Base-by-base conservation (phyloP, 495 filamentous ascomycete species). In the Hypoxylon rickii region DNA sequence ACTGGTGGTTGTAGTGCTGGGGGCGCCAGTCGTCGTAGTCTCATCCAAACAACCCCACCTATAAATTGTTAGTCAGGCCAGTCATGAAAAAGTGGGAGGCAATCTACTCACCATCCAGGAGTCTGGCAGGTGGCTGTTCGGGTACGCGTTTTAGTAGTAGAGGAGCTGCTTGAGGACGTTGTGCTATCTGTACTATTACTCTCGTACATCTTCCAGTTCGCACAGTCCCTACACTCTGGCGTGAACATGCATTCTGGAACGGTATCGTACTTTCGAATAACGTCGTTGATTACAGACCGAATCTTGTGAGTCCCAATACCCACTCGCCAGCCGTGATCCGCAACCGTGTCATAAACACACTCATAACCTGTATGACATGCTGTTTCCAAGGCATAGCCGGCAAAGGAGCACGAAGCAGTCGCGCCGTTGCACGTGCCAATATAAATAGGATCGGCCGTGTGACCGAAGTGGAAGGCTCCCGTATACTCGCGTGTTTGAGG, bases 361-460 rank as follows among this genome's bases (percentile, higher is more conserved):
- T 92, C 86, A 18, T 81, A 76, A 16, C 94, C 94, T 0, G 89
- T 89, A 57, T 98, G 94, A 60, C 94, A 98, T 26, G 86, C 80
- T 13, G 89, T 87, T 70, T 98, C 92, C 77, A 98, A 77, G 5
- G 95, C 91, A 69, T 97, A 98, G 4, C 94, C 94, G n/a, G 82
- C 92, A 63, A 94, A 86, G 13, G 91, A 92, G 68, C 94, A 98
- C 5, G 82, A 80, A 10, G 92, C 89, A 19, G 88, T 90, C 12
- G 89, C 89, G 26, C 88, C 89, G 67, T 96, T 96, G 71, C 94
- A 98, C 7, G 87, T 88, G 21, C 94, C 94, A 80, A 97, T 91
- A 67, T 86, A 98, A 4, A 98, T 82, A 0, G 94, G 94, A 72
- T 98, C 94, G 6, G 95, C 94, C 3, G 90, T 97, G 66, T 97